phyloP scores from a whole-genome alignment of 768 basidiomycete species.

The Auricularia cornea region DNA sequence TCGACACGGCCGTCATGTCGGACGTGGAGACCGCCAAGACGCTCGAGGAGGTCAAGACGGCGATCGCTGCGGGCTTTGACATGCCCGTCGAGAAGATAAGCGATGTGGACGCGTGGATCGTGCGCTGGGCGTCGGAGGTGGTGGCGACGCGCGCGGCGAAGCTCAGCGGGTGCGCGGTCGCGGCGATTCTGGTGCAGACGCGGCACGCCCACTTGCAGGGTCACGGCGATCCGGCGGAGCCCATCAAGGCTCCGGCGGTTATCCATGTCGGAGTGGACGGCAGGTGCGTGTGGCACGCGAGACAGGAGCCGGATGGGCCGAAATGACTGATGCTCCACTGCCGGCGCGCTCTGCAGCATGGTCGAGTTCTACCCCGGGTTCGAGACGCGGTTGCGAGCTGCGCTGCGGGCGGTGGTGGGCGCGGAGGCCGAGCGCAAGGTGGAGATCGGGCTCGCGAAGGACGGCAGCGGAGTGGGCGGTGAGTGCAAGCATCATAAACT shows the following conservation, averaged over 20 bases:
- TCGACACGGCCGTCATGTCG: slow-evolving; percentile 91
- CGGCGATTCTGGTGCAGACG: slow-evolving; percentile 79
- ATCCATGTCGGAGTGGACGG: slow-evolving; percentile 90
- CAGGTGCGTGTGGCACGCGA: slow-evolving; percentile 40
- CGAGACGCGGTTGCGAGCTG: slow-evolving; percentile 61
- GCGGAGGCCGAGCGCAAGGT: slow-evolving; percentile 71
- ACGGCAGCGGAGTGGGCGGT: slow-evolving; percentile 97
- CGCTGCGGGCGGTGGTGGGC: slow-evolving; percentile 70
- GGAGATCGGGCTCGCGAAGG: slow-evolving; percentile 88
- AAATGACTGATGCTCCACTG: background rate
- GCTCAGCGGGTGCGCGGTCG: slow-evolving; percentile 81
- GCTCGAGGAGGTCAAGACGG: slow-evolving; percentile 47
- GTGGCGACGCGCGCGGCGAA: slow-evolving; percentile 78
- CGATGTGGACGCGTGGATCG: slow-evolving; percentile 49
- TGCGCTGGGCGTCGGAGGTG: slow-evolving; percentile 69
- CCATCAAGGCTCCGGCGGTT: slow-evolving; percentile 19
- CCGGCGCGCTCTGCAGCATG: slow-evolving; percentile 41
- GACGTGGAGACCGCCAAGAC: slow-evolving; percentile 59
- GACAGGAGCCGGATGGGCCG: background rate
- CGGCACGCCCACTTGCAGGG: slow-evolving; percentile 43
- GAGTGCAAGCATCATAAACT: slow-evolving; percentile 26
- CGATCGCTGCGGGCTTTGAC: slow-evolving; percentile 55
- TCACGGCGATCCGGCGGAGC: slow-evolving; percentile 27
- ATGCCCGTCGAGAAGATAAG: slow-evolving; percentile 45
- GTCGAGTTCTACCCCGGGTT: slow-evolving; percentile 91